Evolutionary conservation across 306 rosid species (phyloP).

Genomic region (Vachellia pachyceras): DNA sequence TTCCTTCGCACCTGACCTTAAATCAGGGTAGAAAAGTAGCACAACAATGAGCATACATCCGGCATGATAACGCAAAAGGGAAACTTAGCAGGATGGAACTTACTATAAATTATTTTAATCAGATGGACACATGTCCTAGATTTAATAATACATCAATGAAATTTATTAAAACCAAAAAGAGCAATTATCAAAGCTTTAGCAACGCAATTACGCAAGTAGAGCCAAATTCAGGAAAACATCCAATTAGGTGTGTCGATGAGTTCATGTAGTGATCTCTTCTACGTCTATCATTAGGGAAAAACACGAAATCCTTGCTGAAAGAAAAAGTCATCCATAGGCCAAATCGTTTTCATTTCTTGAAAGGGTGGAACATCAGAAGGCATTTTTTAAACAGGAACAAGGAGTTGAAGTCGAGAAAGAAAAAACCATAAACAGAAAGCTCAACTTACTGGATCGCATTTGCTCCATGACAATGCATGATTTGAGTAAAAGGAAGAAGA

Average conservation of each 20-base stretch:
- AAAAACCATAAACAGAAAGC: not conserved
- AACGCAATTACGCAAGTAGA: not conserved
- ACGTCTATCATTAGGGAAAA: no score
- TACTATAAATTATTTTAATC: not conserved
- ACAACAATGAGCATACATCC: conserved; percentile 22
- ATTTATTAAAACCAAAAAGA: not conserved
- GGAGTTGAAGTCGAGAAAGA: not conserved
- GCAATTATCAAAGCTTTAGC: not conserved
- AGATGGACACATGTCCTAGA: not conserved
- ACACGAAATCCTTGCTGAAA: not conserved
- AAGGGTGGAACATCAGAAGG: not conserved
- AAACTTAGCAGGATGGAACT: not conserved
- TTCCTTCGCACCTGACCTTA: conserved; percentile 56
- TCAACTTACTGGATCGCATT: conserved; percentile 63
- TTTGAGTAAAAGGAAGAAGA: conserved; percentile 56
- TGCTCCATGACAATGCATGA: conserved; percentile 44
- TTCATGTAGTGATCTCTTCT: not conserved
- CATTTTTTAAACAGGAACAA: not conserved
- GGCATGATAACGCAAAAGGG: not conserved
- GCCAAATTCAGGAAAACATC: not conserved
- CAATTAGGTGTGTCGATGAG: not conserved
- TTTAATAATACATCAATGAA: not conserved
- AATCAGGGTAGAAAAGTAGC: not conserved
- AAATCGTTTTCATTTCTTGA: not conserved
- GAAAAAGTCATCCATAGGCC: not conserved